Evolutionary conservation across 139 green algal genomes (phyloP).

Genomic region (Klebsormidium nitens): DNA sequence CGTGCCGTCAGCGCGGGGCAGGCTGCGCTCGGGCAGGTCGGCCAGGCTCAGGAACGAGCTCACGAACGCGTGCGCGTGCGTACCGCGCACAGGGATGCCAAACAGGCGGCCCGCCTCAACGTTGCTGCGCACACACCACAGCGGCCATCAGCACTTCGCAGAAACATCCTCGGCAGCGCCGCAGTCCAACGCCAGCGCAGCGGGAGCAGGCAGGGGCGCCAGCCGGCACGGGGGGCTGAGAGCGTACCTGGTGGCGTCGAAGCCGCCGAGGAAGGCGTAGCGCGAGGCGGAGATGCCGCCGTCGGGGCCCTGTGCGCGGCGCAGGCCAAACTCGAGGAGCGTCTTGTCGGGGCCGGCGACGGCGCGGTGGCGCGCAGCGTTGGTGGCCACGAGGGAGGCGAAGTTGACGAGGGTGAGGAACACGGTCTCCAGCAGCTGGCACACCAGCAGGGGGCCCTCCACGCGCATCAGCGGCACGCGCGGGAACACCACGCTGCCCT

Average conservation of each 20-base stretch:
- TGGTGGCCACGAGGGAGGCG: conserved; percentile 45
- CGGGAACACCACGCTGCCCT: conserved; percentile 45
- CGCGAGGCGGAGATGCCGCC: conserved; percentile 37
- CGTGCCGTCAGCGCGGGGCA: conserved; percentile 11
- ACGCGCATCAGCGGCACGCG: conserved; percentile 41
- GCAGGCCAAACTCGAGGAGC: conserved; percentile 46
- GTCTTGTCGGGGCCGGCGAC: conserved; percentile 29
- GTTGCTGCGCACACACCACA: conserved; percentile 18
- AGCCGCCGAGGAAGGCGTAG: conserved; percentile 43
- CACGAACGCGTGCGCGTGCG: conserved; percentile 46
- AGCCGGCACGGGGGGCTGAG: neutral
- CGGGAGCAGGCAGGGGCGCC: neutral
- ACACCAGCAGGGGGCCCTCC: conserved; percentile 36
- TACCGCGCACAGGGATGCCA: conserved; percentile 43
- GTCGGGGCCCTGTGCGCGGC: conserved; percentile 42
- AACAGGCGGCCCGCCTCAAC: conserved; percentile 41
- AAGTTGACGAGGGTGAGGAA: conserved; percentile 47
- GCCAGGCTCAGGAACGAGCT: conserved; percentile 23
- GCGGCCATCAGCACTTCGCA: neutral
- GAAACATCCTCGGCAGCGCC: neutral
- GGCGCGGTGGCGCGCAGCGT: conserved; percentile 38
- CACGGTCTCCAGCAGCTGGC: conserved; percentile 45
- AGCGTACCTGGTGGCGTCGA: conserved; percentile 43
- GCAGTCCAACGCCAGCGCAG: neutral
- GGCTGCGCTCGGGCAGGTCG: conserved; percentile 4